Conservation (phyloP, 345 rosid genomes). For the Lagerstroemia speciosa region DNA sequence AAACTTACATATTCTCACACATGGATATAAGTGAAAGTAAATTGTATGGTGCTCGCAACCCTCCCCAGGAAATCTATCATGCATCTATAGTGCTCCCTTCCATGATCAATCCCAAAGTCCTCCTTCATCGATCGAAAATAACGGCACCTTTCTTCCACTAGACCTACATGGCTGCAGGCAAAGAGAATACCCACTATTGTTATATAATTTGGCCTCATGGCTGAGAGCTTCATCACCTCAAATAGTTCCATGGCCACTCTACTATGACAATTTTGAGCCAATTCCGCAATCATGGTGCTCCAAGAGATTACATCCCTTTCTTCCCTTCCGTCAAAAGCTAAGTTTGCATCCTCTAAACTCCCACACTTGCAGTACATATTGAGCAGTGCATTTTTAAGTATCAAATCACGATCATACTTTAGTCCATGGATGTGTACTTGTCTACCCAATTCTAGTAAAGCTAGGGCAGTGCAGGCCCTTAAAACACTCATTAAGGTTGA, state of each 20-base stretch:
- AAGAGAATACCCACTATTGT: slow-evolving; percentile 24
- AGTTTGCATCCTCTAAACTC: neutral
- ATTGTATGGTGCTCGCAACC: too few species aligned
- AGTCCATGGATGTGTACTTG: neutral
- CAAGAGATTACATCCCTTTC: neutral
- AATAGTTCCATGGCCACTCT: neutral
- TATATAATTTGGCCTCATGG: slow-evolving; percentile 19
- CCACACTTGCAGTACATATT: neutral
- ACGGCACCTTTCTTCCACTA: slow-evolving; percentile 20
- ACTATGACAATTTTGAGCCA: neutral
- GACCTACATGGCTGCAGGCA: slow-evolving; percentile 36
- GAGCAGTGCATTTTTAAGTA: neutral
- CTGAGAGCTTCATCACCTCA: neutral
- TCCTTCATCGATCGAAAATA: slow-evolving; percentile 28
- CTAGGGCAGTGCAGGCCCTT: neutral
- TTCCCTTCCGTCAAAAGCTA: neutral
- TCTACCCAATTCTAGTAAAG: neutral
- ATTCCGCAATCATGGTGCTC: neutral
- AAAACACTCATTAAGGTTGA: neutral
- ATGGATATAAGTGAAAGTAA: too few species aligned
- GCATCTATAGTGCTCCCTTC: slow-evolving; percentile 31
- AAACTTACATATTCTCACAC: too few species aligned
- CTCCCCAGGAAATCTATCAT: slow-evolving; percentile 32
- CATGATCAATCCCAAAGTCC: slow-evolving; percentile 25
- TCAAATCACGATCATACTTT: neutral